A percentile compares a stretch with the other conserved stretches of the same genome.
Evolutionary conservation across 2,329 filamentous ascomycete genomes (phyloP).

Genomic region (Claviceps spartinae): DNA sequence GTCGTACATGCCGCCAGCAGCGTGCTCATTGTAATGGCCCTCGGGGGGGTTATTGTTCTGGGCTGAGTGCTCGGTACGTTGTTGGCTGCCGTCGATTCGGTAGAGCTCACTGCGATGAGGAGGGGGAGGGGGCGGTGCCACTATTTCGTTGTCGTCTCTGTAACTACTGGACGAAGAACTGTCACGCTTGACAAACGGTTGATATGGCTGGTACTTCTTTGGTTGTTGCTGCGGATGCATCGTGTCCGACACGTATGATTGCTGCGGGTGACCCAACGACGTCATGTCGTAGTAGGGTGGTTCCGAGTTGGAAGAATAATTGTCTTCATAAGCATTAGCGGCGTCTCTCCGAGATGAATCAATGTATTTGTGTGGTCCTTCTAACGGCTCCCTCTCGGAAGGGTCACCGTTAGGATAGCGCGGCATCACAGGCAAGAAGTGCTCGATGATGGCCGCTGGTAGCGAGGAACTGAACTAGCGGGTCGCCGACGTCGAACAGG

Average conservation of each 20-base stretch:
- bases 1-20: conserved; percentile 53
- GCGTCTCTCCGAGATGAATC: conserved; percentile 1
- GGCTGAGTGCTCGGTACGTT: conserved; percentile 12
- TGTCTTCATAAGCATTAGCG: conserved; percentile 10
- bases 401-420: conserved; percentile 18
- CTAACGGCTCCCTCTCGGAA: conserved; percentile 24
- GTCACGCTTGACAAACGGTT: conserved; percentile 1
- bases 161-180: background rate
- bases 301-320: background rate
- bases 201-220: background rate
- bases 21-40: conserved; percentile 51
- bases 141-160: background rate
- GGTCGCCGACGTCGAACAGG: background rate
- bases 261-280: conserved; percentile 4
- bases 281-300: conserved; percentile 18
- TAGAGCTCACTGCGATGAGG: conserved; percentile 13
- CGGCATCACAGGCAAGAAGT: conserved; percentile 15
- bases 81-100: conserved; percentile 12
- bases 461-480: background rate
- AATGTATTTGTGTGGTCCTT: conserved; percentile 8
- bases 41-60: conserved; percentile 40
- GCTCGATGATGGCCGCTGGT: background rate
- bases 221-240: background rate
- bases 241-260: background rate
- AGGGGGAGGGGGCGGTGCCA: conserved; percentile 1